phyloP scores from a whole-genome alignment of 192 early-diverging fungal species.

The Coemansia sp. region DNA sequence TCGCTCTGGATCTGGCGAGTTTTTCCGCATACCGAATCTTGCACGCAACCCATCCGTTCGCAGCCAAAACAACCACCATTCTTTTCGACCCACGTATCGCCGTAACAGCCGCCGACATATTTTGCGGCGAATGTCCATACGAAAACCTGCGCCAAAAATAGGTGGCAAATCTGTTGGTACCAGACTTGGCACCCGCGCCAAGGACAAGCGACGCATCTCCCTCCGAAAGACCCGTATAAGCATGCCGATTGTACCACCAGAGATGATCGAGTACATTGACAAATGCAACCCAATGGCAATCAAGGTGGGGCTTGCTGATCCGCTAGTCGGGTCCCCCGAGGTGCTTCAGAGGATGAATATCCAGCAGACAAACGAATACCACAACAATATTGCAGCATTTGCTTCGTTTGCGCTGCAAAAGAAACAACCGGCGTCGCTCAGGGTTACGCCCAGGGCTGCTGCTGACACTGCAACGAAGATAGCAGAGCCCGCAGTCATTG shows the following conservation, averaged over 20 bases:
- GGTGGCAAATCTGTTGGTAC: background rate
- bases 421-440: background rate
- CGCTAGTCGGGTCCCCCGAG: constrained; percentile 41
- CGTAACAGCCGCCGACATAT: constrained; percentile 13
- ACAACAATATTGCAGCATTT: constrained; percentile 25
- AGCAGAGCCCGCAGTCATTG: background rate
- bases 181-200: background rate
- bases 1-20: constrained; percentile 26
- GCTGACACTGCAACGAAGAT: background rate
- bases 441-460: background rate
- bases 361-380: constrained; percentile 17
- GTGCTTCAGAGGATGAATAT: constrained; percentile 26
- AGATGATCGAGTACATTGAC: constrained; percentile 49
- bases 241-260: constrained; percentile 47
- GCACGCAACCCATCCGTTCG: constrained; percentile 27
- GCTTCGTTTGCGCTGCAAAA: constrained; percentile 18
- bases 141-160: constrained; percentile 1
- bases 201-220: constrained; percentile 6
- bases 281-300: constrained; percentile 42
- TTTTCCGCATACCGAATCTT: constrained; percentile 36
- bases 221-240: constrained; percentile 29
- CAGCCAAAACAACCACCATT: constrained; percentile 8
- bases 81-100: background rate
- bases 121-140: constrained; percentile 21
- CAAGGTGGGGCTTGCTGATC: constrained; percentile 13